phyloP scores from a whole-genome alignment of 1,139 yeast species.

The Barnettozyma hawaiiensis region DNA sequence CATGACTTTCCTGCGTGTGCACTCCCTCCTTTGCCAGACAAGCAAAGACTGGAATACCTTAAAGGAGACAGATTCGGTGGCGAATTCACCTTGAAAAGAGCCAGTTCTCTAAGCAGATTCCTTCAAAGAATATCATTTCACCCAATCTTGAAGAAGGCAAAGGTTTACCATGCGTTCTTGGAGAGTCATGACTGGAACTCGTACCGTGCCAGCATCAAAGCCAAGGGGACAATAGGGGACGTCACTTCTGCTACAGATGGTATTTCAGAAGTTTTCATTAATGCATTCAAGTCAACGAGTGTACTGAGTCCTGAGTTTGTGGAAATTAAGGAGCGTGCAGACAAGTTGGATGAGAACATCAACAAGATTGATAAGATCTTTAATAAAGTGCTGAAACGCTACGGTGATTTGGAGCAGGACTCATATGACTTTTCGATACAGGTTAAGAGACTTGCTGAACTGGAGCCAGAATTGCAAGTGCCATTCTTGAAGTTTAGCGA shows the following conservation, averaged over 20 bases:
- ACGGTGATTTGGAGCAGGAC: conserved; percentile 68
- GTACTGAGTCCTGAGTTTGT: conserved; percentile 73
- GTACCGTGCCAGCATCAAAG: conserved; percentile 58
- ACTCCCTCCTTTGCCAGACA: conserved; percentile 92
- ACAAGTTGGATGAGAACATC: conserved; percentile 79
- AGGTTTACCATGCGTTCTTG: conserved; percentile 68
- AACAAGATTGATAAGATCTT: conserved; percentile 74
- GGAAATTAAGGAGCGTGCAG: conserved; percentile 77
- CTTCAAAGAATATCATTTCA: conserved; percentile 68
- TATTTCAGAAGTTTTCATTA: conserved; percentile 82
- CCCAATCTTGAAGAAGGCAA: conserved; percentile 63
- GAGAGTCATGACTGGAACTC: conserved; percentile 83
- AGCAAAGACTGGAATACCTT: conserved; percentile 82
- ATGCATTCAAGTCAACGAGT: conserved; percentile 79
- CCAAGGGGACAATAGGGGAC: conserved; percentile 29
- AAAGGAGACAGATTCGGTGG: conserved; percentile 89
- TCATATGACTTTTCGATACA: conserved; percentile 68
- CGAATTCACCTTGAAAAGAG: conserved; percentile 77
- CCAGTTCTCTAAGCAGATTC: conserved; percentile 78
- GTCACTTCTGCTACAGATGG: conserved; percentile 28
- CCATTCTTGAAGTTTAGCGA: conserved; percentile 50
- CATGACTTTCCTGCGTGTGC: conserved; percentile 81
- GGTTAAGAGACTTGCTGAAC: conserved; percentile 58
- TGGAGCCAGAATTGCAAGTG: conserved; percentile 39
- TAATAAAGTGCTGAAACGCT: conserved; percentile 64